Evolutionary conservation across 1,284 basidiomycete species (phyloP).

Genomic region (Ceratobasidium theobromae): DNA sequence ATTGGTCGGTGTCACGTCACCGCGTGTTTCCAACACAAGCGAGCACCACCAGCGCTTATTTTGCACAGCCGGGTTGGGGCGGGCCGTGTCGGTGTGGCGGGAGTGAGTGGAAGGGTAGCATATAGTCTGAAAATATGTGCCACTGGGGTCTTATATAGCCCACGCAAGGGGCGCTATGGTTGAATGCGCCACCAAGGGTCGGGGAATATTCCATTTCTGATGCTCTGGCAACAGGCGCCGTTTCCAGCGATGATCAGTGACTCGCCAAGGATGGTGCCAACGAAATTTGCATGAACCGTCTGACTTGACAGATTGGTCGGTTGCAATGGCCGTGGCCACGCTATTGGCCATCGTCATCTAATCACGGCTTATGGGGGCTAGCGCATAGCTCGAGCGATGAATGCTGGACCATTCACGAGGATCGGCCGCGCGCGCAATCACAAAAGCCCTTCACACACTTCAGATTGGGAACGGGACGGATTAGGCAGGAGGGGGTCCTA

Average conservation of each 20-base stretch:
- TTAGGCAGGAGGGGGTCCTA: constrained; percentile 16
- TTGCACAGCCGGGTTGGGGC: too few relatives aligned
- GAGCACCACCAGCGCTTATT: constrained; percentile 24
- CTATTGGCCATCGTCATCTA: not conserved
- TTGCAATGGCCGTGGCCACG: not conserved
- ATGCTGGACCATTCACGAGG: not conserved
- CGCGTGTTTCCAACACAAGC: constrained; percentile 6
- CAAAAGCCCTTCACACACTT: constrained; percentile 30
- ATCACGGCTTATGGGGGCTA: not conserved
- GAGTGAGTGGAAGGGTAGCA: not conserved
- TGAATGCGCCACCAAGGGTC: too few relatives aligned
- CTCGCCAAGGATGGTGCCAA: not conserved
- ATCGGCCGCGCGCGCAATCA: not conserved
- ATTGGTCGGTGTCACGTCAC: constrained; percentile 4
- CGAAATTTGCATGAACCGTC: not conserved
- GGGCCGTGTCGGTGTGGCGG: too few relatives aligned
- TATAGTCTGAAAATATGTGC: not conserved
- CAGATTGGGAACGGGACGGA: constrained; percentile 12
- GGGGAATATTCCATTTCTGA: too few relatives aligned
- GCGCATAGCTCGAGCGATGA: not conserved
- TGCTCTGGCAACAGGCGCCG: too few relatives aligned
- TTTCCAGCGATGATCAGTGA: too few relatives aligned
- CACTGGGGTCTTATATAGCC: not conserved
- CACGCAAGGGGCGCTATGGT: too few relatives aligned
- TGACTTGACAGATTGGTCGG: not conserved